Base-by-base conservation (phyloP, 169 alveolate species). In the Cryptosporidium sp. region DNA sequence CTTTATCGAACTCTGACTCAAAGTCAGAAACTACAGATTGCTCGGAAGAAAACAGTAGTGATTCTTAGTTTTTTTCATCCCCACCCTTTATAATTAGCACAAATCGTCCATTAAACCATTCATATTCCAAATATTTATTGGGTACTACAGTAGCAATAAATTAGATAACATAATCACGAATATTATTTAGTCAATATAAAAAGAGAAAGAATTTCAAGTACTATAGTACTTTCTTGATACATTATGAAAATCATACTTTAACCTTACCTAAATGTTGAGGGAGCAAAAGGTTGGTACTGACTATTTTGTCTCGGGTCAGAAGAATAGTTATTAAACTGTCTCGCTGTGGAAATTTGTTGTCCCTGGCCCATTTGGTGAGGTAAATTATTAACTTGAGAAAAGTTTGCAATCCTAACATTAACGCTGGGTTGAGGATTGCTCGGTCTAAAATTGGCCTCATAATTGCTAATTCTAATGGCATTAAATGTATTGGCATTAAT, bases 351-450 rank as follows among this genome's bases (percentile, higher is more conserved):
- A n/a, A 73, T 21, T n/a, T 73, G 68, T 18, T 73, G 84, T 48
- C 43, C 71, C 31, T 73, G 86, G 7, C 69, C 67, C 6, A 73
- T 18, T n/a, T 73, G 71, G 35, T 41, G 16, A 35, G 33, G 52
- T 18, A 52, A 59, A 73, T 73, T 73, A 41, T 73, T 59, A 29
- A 73, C 62, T 43, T 73, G 71, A 26, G 86, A 73, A 35, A 73
- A 73, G 48, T 73, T 73, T 7, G 86, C 86, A 52, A 73, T 50
- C 68, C 86, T 73, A 16, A 73, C 61, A 41, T 73, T 73, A 10
- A 73, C 70, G 33, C 58, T 73, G 68, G 86, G 86, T 31, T 73
- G 86, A 26, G 86, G 86, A 51, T 73, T 73, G 5, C 71, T 73
- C 5, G 86, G 86, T 16, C 86, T 26, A 31, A 73, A 73, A 18